Evolutionary conservation across 768 basidiomycete species (phyloP).

Genomic region (Boletus edulis): DNA sequence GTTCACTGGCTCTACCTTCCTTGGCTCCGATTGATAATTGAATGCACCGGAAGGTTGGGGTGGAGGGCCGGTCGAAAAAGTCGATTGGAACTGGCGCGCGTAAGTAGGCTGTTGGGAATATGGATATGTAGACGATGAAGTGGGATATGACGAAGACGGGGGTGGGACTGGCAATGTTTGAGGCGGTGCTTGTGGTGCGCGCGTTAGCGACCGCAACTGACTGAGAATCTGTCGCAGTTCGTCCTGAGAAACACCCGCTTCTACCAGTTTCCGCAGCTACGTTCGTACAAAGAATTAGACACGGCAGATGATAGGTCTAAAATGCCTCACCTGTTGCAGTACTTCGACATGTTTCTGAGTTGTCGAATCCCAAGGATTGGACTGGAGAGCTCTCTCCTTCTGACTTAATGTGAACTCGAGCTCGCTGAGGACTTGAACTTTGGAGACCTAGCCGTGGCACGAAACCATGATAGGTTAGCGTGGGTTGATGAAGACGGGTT

Average conservation of each 20-base stretch:
- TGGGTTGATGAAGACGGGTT: background rate
- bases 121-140: conserved; percentile 26
- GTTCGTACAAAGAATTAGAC: conserved; percentile 4
- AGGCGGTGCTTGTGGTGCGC: conserved; percentile 35
- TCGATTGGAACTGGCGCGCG: conserved; percentile 25
- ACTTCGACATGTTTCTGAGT: conserved; percentile 74
- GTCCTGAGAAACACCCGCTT: conserved; percentile 75
- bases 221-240: conserved; percentile 74
- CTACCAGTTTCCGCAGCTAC: conserved; percentile 70
- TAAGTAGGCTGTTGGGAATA: conserved; percentile 34
- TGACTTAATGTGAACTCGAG: conserved; percentile 79
- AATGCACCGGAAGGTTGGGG: conserved; percentile 31
- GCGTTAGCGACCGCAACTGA: conserved; percentile 64
- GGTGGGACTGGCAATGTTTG: conserved; percentile 33
- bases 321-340: conserved; percentile 68
- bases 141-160: conserved; percentile 20
- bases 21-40: conserved; percentile 22
- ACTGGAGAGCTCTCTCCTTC: conserved; percentile 70
- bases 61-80: conserved; percentile 31
- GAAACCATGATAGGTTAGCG: conserved; percentile 5
- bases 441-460: conserved; percentile 50
- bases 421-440: conserved; percentile 79
- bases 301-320: background rate
- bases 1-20: conserved; percentile 32
- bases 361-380: conserved; percentile 68